Percentiles rank a stretch among this genome's conserved stretches.
Evolutionary conservation across 2,329 filamentous ascomycete genomes (phyloP).

Genomic region (Ceratocystis eucalypticola): DNA sequence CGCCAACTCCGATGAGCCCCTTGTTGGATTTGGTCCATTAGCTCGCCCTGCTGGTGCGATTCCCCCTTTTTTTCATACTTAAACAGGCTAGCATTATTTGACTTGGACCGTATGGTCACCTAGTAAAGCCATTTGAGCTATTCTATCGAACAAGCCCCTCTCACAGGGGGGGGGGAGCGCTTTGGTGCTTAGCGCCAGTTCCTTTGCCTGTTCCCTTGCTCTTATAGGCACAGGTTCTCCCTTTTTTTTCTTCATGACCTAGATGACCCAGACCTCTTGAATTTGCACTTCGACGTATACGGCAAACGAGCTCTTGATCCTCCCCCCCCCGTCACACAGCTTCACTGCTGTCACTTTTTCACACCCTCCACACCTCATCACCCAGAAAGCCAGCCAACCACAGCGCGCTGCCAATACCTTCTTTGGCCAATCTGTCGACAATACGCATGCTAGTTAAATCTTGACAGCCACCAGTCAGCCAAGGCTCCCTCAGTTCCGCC

Average conservation of each 20-base stretch:
- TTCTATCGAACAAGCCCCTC: background rate
- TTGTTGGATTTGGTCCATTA: background rate
- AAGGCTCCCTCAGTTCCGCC: background rate
- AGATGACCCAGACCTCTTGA: background rate
- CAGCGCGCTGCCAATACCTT: background rate
- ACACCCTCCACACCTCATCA: background rate
- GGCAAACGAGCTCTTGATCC: slow-evolving; percentile 7
- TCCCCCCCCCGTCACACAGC: background rate
- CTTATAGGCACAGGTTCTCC: slow-evolving; percentile 3
- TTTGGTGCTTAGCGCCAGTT: background rate
- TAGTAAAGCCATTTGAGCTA: background rate
- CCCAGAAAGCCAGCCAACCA: background rate
- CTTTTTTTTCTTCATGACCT: background rate
- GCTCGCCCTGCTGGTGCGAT: background rate
- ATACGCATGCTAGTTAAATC: too few species aligned
- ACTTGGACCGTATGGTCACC: background rate
- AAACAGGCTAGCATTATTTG: background rate
- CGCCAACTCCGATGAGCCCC: background rate
- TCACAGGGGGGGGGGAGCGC: background rate
- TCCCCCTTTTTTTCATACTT: background rate
- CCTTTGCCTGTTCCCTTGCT: slow-evolving; percentile 1
- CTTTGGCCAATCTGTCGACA: background rate
- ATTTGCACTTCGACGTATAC: slow-evolving; percentile 5
- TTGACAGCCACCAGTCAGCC: too few species aligned
- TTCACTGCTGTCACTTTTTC: background rate